A percentile compares a stretch with the other conserved stretches of the same genome.
phyloP scores from a whole-genome alignment of 2,329 filamentous ascomycete species.

The Akanthomyces dipterigenus region DNA sequence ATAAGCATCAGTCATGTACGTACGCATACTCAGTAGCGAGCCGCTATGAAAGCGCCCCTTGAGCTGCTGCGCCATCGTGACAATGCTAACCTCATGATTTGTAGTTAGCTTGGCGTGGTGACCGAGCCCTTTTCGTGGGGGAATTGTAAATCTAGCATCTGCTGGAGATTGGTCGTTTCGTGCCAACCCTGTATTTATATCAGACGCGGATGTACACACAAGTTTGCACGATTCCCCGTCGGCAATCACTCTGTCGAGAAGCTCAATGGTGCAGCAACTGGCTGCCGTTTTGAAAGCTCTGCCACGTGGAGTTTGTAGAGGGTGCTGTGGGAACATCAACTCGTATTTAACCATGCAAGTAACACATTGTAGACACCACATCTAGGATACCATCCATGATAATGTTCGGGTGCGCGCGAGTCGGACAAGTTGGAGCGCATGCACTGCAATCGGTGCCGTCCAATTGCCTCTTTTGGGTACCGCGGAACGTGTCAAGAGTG shows the following conservation, averaged over 20 bases:
- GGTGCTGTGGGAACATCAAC: background rate
- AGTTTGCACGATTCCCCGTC: background rate
- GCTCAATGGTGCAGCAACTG: background rate
- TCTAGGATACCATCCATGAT: background rate
- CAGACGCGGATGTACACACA: background rate
- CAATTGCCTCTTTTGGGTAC: background rate
- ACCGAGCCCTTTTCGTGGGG: background rate
- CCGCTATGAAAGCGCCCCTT: background rate
- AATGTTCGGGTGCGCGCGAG: background rate
- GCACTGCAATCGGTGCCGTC: background rate
- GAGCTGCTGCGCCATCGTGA: background rate
- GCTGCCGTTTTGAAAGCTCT: background rate
- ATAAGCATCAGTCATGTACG: conserved; percentile 7
- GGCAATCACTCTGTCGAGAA: background rate
- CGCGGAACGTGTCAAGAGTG: background rate
- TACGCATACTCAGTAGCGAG: no score
- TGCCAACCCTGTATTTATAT: no score
- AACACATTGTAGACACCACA: background rate
- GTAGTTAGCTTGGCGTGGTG: background rate
- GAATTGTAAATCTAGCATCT: background rate
- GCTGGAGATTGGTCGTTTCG: background rate
- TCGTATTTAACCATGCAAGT: background rate
- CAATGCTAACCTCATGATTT: background rate
- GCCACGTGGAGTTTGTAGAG: background rate
- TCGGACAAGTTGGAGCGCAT: background rate